Percentiles rank a stretch among this genome's conserved stretches.
Evolutionary conservation across 371 early-diverging fungal species (phyloP).

Genomic region (Mucor lusitanicus): DNA sequence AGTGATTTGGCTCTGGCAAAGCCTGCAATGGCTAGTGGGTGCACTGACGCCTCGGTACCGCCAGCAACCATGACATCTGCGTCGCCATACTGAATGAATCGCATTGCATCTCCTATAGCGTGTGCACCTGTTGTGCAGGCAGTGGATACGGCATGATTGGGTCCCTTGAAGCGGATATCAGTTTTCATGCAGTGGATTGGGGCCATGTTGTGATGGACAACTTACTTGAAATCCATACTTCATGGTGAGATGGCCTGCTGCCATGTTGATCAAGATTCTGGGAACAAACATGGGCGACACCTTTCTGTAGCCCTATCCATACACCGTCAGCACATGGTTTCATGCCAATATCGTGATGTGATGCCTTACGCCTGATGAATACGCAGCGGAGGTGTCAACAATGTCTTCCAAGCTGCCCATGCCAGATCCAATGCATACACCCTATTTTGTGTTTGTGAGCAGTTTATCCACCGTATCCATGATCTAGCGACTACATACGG

Average conservation of each 20-base stretch:
- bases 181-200: not conserved
- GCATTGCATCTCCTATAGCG: slow-evolving; percentile 90
- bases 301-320: slow-evolving; percentile 68
- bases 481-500: slow-evolving; percentile 43
- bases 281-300: slow-evolving; percentile 94
- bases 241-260: slow-evolving; percentile 92
- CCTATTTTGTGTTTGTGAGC: slow-evolving; percentile 39
- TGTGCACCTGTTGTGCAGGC: slow-evolving; percentile 97
- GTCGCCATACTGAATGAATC: slow-evolving; percentile 90
- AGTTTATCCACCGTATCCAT: not conserved
- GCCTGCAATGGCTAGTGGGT: slow-evolving; percentile 88
- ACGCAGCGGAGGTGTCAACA: slow-evolving; percentile 57
- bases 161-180: slow-evolving; percentile 59
- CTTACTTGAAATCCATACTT: slow-evolving; percentile 78
- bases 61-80: slow-evolving; percentile 97
- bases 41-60: slow-evolving; percentile 86
- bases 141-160: slow-evolving; percentile 90
- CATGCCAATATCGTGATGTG: not conserved
- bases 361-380: slow-evolving; percentile 52
- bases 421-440: slow-evolving; percentile 90
- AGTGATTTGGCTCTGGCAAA: slow-evolving; percentile 90
- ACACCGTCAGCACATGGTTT: not conserved
- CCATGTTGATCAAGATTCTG: slow-evolving; percentile 89
- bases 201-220: not conserved
- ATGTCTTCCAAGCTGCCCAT: slow-evolving; percentile 93